Evolutionary conservation across 1,284 basidiomycete genomes (phyloP).

Genomic region (Moesziomyces sp.): DNA sequence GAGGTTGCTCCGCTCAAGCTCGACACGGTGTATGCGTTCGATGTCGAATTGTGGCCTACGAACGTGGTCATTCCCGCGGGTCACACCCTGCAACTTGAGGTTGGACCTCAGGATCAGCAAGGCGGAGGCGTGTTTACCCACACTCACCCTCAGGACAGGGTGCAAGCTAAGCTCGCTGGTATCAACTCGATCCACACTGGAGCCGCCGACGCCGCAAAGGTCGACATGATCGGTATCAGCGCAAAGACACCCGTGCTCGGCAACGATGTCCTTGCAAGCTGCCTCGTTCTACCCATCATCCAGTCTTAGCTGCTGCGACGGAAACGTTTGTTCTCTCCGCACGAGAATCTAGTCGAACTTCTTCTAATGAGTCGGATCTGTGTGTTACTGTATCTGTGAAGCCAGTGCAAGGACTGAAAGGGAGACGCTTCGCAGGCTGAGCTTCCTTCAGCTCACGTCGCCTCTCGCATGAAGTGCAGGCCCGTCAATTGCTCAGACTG

Average conservation of each 20-base stretch:
- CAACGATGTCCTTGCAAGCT: conserved; percentile 12
- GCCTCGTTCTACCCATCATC: conserved; percentile 20
- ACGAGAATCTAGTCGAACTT: neutral
- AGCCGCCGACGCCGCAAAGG: neutral
- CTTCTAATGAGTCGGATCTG: too few relatives aligned
- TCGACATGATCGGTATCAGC: conserved; percentile 18
- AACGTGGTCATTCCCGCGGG: conserved; percentile 59
- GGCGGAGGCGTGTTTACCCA: conserved; percentile 24
- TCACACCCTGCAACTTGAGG: conserved; percentile 59
- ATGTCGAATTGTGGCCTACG: conserved; percentile 68
- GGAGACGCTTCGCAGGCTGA: too few relatives aligned
- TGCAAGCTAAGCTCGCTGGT: conserved; percentile 12
- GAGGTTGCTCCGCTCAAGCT: conserved; percentile 56
- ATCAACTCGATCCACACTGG: conserved; percentile 18
- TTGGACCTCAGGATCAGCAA: conserved; percentile 43
- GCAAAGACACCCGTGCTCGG: conserved; percentile 19
- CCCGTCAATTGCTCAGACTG: too few relatives aligned
- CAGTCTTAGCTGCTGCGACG: neutral
- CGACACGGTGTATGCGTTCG: conserved; percentile 48
- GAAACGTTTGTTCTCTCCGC: too few relatives aligned
- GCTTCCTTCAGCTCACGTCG: too few relatives aligned
- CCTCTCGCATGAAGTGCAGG: too few relatives aligned
- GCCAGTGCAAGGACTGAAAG: too few relatives aligned
- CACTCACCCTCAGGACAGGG: conserved; percentile 17
- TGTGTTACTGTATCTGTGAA: too few relatives aligned